Percentiles rank a stretch among this genome's conserved stretches.
phyloP scores from a whole-genome alignment of 139 green algal genomes.

The Diplosphaera chodatii region DNA sequence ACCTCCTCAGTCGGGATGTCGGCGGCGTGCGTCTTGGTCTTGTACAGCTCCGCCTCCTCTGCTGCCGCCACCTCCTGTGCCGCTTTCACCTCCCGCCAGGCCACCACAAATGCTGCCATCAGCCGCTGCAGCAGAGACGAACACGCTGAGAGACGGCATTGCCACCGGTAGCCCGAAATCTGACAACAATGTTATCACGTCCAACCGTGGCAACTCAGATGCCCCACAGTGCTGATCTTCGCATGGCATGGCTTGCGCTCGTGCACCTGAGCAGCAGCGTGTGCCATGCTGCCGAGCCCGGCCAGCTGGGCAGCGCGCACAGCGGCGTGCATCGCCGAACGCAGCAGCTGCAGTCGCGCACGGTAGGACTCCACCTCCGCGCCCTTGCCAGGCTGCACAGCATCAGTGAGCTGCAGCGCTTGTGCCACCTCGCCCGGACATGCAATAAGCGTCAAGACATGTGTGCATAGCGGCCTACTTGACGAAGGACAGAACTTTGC shows the following conservation, averaged over 20 bases:
- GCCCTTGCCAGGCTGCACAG: not conserved
- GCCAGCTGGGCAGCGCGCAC: constrained; percentile 25
- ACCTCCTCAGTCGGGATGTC: constrained; percentile 64
- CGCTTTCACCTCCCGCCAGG: constrained; percentile 46
- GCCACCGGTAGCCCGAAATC: too few relatives aligned
- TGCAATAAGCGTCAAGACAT: too few relatives aligned
- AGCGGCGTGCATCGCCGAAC: constrained; percentile 39
- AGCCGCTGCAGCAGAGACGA: constrained; percentile 22
- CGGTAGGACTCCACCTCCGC: constrained; percentile 44
- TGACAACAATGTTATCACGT: too few relatives aligned
- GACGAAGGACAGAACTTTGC: too few relatives aligned
- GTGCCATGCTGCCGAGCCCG: not conserved
- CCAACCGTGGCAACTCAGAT: too few relatives aligned
- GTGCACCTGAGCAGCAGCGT: not conserved
- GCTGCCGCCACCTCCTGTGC: constrained; percentile 49
- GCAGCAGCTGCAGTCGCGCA: constrained; percentile 37
- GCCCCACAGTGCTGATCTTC: too few relatives aligned
- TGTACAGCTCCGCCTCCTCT: constrained; percentile 73
- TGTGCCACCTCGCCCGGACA: too few relatives aligned
- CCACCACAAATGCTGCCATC: constrained; percentile 28
- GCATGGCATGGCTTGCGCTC: too few relatives aligned
- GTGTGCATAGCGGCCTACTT: too few relatives aligned
- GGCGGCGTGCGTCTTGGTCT: constrained; percentile 49
- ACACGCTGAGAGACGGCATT: too few relatives aligned
- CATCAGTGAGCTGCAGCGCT: too few relatives aligned